Base-by-base conservation (phyloP, 2,329 filamentous ascomycete genomes). In the Macroventuria anomochaeta region DNA sequence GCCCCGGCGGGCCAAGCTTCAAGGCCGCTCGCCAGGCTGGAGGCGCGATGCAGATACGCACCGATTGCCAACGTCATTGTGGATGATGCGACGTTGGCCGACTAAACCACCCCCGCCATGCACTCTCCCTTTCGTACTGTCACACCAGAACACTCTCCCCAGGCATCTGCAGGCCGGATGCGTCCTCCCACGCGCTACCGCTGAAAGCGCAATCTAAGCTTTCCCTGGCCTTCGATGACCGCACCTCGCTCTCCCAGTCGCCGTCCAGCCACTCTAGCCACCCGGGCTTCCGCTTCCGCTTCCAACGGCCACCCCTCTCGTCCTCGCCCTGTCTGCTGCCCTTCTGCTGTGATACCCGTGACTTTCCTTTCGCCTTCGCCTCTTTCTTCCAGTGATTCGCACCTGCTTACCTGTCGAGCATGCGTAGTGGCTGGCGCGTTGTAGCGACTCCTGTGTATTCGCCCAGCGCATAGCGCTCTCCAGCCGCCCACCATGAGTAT, bases 401-500 rank as follows among this genome's bases (percentile, higher is more conserved):
- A 20, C 25, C 12, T 13, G 11, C 15, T 7, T 18, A 15, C n/a
- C 46, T 57, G 58, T 53, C 65, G 68, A 66, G 42, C 43, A 57
- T 28, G 56, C 59, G 37, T 29, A 43, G 37, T 48, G 39, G 46
- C 17, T 42, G 46, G 21, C 39, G 25, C 39, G 41, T 46, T 23
- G 28, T 26, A 46, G 23, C 49, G 21, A 41, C 49, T 34, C 31
- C 25, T 13, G 42, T 34, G 48, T 53, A 55, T 57, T 48, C 51
- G 44, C 46, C n/a, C 23, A 29, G 29, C 50, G 23, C 42, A 13
- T 20, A 46, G 53, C 31, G 43, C 51, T 48, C 46, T 53, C 49
- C 46, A 38, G 26, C 40, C 46, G 40, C 51, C 52, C 67, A 73
- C 60, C 46, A 77, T 77, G 76, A 72, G 75, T 77, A 65, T 58